A percentile compares a stretch with the other conserved stretches of the same genome.
Evolutionary conservation across 352 stramenopile species (phyloP).

Genomic region (Phytophthora hibernalis): DNA sequence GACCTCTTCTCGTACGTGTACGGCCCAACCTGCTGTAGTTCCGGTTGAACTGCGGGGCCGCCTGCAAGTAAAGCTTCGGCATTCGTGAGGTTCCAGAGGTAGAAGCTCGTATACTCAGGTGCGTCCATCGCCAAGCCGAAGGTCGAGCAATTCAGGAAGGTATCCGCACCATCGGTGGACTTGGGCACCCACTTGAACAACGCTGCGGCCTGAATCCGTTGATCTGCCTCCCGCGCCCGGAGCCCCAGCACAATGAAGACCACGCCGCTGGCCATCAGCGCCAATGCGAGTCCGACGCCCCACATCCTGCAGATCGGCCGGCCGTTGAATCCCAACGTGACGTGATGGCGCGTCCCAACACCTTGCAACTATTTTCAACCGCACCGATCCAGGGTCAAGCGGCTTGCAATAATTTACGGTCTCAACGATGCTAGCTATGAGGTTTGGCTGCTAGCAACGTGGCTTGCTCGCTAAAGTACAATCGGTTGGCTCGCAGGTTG

Average conservation of each 20-base stretch:
- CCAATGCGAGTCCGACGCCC: conserved; percentile 29
- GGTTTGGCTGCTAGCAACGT: conserved; percentile 51
- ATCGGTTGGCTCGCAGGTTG: conserved; percentile 60
- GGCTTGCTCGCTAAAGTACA: conserved; percentile 76
- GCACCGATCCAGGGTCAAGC: not conserved
- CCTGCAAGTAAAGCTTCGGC: conserved; percentile 37
- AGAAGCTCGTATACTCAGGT: conserved; percentile 63
- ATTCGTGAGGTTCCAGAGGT: conserved; percentile 82
- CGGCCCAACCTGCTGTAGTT: conserved; percentile 60
- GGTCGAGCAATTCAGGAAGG: conserved; percentile 37
- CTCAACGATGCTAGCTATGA: conserved; percentile 23
- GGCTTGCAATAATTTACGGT: conserved; percentile 24
- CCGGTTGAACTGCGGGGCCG: conserved; percentile 22
- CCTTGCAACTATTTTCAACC: conserved; percentile 12
- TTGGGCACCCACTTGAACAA: conserved; percentile 35
- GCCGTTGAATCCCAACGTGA: conserved; percentile 4
- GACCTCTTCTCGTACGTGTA: conserved; percentile 75
- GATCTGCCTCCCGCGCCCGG: conserved; percentile 19
- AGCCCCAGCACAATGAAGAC: conserved; percentile 37
- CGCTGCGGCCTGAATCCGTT: conserved; percentile 4
- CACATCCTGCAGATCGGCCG: conserved; percentile 19
- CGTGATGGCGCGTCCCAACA: not conserved
- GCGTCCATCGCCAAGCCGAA: conserved; percentile 62
- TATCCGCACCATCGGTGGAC: not conserved
- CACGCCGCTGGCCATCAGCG: conserved; percentile 28